Evolutionary conservation across 1,284 basidiomycete species (phyloP).

Genomic region (Irpex rosettiformis): DNA sequence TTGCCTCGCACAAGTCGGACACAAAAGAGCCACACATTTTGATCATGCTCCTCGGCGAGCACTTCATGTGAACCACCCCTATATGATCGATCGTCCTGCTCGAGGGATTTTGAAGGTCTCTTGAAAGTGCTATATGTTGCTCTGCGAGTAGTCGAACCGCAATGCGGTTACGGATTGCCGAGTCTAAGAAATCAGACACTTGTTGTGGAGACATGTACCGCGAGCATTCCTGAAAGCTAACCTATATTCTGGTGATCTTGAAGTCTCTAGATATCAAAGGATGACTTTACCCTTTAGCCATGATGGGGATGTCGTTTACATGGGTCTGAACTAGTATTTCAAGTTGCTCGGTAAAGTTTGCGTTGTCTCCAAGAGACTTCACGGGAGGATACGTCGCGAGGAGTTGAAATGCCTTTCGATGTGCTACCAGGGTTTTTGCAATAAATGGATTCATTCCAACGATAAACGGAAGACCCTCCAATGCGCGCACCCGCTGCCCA

Average conservation of each 20-base stretch:
- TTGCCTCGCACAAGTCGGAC: slow-evolving; percentile 81
- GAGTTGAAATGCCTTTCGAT: slow-evolving; percentile 72
- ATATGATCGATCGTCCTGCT: slow-evolving; percentile 35
- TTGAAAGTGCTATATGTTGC: slow-evolving; percentile 84
- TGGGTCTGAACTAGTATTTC: slow-evolving; percentile 75
- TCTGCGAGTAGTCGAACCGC: slow-evolving; percentile 89
- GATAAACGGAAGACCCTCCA: slow-evolving; percentile 78
- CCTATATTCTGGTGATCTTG: not conserved
- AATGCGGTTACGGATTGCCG: slow-evolving; percentile 83
- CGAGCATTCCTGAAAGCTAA: slow-evolving; percentile 82
- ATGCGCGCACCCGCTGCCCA: slow-evolving; percentile 63
- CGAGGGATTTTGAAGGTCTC: slow-evolving; percentile 44
- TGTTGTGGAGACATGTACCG: slow-evolving; percentile 79
- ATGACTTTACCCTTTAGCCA: slow-evolving; percentile 76
- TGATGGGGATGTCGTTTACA: slow-evolving; percentile 83
- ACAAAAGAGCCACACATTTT: slow-evolving; percentile 80
- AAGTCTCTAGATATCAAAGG: not conserved
- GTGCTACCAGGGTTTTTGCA: slow-evolving; percentile 68
- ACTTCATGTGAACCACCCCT: slow-evolving; percentile 68
- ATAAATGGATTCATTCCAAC: slow-evolving; percentile 91
- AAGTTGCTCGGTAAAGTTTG: slow-evolving; percentile 63
- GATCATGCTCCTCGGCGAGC: slow-evolving; percentile 71
- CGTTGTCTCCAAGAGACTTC: slow-evolving; percentile 66
- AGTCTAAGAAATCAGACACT: slow-evolving; percentile 79
- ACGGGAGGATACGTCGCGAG: slow-evolving; percentile 71